Conservation (phyloP, 106 monocot genomes). For the Dendrobium officinale region DNA sequence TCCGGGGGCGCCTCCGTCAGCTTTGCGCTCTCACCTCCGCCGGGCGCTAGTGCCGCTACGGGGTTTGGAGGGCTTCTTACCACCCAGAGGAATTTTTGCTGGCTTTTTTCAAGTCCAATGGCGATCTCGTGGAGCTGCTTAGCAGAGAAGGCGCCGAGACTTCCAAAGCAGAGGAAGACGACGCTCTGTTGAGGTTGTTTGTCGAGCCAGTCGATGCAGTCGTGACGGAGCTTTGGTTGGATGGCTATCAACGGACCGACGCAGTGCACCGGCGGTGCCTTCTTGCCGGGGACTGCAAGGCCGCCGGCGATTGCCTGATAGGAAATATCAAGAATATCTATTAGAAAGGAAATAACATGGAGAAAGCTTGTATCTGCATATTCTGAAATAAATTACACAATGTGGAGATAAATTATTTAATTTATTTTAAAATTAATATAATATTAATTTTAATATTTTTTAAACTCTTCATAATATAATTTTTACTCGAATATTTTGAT, state of each 20-base stretch:
- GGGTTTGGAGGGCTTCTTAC: slow-evolving; percentile 35
- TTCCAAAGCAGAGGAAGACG: slow-evolving; percentile 73
- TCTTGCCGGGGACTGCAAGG: not conserved
- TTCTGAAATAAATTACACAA: too few species aligned
- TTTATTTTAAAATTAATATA: too few species aligned
- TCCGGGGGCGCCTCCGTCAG: not conserved
- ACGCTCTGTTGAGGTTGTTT: slow-evolving; percentile 47
- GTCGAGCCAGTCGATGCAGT: slow-evolving; percentile 57
- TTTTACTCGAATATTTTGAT: too few species aligned
- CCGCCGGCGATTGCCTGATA: slow-evolving; percentile 5
- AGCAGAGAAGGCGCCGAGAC: slow-evolving; percentile 41
- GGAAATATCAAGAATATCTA: too few species aligned
- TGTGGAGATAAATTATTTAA: too few species aligned
- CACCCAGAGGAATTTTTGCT: slow-evolving; percentile 70
- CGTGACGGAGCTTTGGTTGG: slow-evolving; percentile 1
- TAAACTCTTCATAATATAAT: too few species aligned
- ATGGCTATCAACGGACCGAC: slow-evolving; percentile 12
- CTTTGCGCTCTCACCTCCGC: slow-evolving; percentile 8
- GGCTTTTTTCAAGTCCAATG: slow-evolving; percentile 48
- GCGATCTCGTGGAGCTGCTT: slow-evolving; percentile 62
- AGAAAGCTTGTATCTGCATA: too few species aligned
- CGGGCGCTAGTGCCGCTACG: not conserved
- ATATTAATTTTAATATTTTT: too few species aligned
- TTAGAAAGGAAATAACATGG: too few species aligned
- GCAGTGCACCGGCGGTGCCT: slow-evolving; percentile 11